These are phyloP conservation scores for Globisporangium alternatum DNA, from an alignment of 352 stramenopile genomes.

Conservation along the genomic window DNA sequence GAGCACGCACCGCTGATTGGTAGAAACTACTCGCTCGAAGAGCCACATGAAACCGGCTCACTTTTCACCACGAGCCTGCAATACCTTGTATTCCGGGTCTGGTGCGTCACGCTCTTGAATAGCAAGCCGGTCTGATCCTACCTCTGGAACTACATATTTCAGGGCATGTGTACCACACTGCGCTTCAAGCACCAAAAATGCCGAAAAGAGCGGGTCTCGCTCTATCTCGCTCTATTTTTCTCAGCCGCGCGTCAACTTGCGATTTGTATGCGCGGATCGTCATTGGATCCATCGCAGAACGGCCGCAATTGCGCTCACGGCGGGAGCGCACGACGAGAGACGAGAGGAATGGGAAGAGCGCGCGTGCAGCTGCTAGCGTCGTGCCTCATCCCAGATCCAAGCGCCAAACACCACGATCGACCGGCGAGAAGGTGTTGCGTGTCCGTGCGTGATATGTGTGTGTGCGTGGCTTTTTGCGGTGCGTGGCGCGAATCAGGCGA, in stretches of 20 bases:
- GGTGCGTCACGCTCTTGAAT: not conserved
- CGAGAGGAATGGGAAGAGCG: not conserved
- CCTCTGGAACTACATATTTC: not conserved
- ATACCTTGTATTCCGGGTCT: not conserved
- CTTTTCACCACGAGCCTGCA: not conserved
- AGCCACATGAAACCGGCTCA: conserved; percentile 11
- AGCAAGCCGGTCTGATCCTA: not conserved
- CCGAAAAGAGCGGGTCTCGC: conserved; percentile 16
- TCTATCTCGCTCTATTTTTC: conserved; percentile 20
- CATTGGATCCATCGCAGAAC: not conserved
- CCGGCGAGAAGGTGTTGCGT: not conserved
- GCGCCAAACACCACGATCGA: not conserved
- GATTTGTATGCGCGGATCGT: conserved; percentile 4
- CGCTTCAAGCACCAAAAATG: conserved; percentile 12
- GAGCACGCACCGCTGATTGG: conserved; percentile 3
- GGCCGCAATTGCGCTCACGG: not conserved
- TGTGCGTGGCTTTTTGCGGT: not conserved
- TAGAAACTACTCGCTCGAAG: not conserved
- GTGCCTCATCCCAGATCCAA: not conserved
- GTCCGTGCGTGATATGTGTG: not conserved
- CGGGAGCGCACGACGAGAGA: not conserved
- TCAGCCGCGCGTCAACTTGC: not conserved
- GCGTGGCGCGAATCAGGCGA: conserved; percentile 2
- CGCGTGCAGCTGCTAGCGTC: not conserved
- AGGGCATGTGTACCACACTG: not conserved